A percentile compares a stretch with the other conserved stretches of the same genome.
Conservation (phyloP, 1,284 basidiomycete genomes). For the Cerrena zonata region DNA sequence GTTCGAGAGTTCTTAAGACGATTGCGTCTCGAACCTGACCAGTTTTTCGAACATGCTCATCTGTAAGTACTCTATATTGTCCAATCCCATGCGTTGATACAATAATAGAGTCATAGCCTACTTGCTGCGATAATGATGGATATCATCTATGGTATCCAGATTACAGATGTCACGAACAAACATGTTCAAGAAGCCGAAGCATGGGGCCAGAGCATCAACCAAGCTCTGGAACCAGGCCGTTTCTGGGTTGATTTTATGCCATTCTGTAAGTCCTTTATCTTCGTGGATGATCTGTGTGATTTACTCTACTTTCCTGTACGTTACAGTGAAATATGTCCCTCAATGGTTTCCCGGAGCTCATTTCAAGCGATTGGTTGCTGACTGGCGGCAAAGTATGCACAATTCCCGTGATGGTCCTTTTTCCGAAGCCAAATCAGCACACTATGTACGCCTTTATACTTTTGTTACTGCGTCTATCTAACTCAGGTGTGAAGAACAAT, state of each 20-base stretch:
- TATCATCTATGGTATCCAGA: slow-evolving; percentile 23
- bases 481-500: background rate
- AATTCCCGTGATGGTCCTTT: slow-evolving; percentile 11
- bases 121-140: slow-evolving; percentile 9
- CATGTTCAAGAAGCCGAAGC: background rate
- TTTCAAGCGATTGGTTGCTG: slow-evolving; percentile 21
- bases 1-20: slow-evolving; percentile 28
- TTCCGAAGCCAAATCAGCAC: slow-evolving; percentile 12
- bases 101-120: background rate
- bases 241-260: background rate
- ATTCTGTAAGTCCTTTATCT: background rate
- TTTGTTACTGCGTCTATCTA: background rate
- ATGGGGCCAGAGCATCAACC: background rate
- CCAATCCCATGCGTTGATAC: no score
- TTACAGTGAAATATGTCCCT: slow-evolving; percentile 16
- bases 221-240: background rate
- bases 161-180: slow-evolving; percentile 13
- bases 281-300: background rate
- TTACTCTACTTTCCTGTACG: background rate
- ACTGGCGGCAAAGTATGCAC: slow-evolving; percentile 9
- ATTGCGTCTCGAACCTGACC: slow-evolving; percentile 14
- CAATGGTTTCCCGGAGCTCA: slow-evolving; percentile 25
- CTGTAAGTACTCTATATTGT: slow-evolving; percentile 16
- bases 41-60: slow-evolving; percentile 15
- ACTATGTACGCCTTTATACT: no score